phyloP scores from a whole-genome alignment of 441 rosid genomes.

The Kokia cookei region DNA sequence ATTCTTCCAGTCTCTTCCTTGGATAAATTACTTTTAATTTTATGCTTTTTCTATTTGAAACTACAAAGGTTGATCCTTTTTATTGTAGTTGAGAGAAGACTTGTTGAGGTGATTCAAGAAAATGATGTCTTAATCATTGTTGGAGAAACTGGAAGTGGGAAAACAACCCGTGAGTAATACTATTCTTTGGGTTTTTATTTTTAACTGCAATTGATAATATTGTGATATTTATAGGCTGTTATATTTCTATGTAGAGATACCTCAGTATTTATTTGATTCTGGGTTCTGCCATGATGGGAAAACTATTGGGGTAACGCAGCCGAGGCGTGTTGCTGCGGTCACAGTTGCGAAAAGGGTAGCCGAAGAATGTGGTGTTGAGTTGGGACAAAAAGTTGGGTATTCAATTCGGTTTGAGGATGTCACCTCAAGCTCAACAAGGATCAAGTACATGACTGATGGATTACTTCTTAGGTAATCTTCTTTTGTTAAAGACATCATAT shows the following conservation, averaged over 20 bases:
- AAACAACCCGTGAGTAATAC: conserved; percentile 75
- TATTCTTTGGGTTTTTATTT: not conserved
- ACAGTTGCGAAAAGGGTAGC: conserved; percentile 89
- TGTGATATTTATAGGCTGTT: not conserved
- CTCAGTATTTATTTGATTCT: conserved; percentile 69
- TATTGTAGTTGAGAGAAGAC: conserved; percentile 54
- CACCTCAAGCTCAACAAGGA: conserved; percentile 59
- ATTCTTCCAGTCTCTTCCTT: not conserved
- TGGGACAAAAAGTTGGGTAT: conserved; percentile 85
- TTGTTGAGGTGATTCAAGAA: conserved; percentile 56
- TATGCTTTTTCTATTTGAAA: not conserved
- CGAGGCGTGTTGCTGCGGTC: conserved; percentile 92
- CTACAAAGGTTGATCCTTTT: not conserved
- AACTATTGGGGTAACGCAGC: conserved; percentile 74
- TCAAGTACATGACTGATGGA: conserved; percentile 96
- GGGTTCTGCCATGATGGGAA: conserved; percentile 77
- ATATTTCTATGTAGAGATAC: conserved; percentile 50
- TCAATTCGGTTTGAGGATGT: conserved; percentile 81
- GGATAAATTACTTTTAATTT: not conserved
- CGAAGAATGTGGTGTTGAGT: conserved; percentile 68
- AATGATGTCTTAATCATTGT: conserved; percentile 65
- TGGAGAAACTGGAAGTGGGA: conserved; percentile 97
- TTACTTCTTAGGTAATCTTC: conserved; percentile 58
- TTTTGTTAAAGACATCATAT: not conserved
- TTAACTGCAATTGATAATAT: not conserved